Base-by-base conservation (phyloP, 2,329 filamentous ascomycete species). In the Parastagonospora avenae region DNA sequence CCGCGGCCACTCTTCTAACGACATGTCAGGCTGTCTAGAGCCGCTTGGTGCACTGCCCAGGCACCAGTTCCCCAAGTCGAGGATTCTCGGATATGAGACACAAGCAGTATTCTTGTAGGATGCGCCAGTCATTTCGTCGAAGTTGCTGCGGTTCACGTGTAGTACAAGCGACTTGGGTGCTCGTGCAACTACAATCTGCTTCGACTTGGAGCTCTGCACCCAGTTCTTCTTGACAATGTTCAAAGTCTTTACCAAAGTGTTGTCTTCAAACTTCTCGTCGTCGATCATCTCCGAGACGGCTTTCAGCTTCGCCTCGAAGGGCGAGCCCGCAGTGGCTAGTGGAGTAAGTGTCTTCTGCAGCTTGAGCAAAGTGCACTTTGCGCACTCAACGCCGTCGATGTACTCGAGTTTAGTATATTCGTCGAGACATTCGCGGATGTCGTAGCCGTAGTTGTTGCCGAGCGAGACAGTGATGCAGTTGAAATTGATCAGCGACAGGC, bases 121-220 rank as follows among this genome's bases (percentile, higher is more conserved):
- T 52, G 84, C 79, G 4, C 91, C 91, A 0, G 91, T 95, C 42
- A 79, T 80, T 59, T 95, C 91, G 63, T 97, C 89, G 63, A 96
- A 97, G 0, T 94, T 84, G 43, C 92, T 97, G 35, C 94, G 85
- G 67, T 97, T 97, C 70, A 97, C 83, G 70, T 99, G 94, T 8
- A 97, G 80, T 0, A 87, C 89, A 11, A 99, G 78, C 48, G 89
- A 90, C 55, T 86, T 85, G 1, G 94, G 94, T 1, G 92, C 83
- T 28, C 92, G 82, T 2, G 90, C 92, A 60, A 99, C 84, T 10
- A 93, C 90, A 8, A 90, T 88, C 70, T 97, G 94, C 52, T 92
- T 89, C 8, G 92, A 92, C 74, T 99, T 99, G 4, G 89, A 95
- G 12, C 88, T 86, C 15, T 82, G 84, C 7, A 92, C 84, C 64